A percentile compares a stretch with the other conserved stretches of the same genome.
These are phyloP conservation scores for Suillus subalutaceus DNA, from an alignment of 768 basidiomycete species.

Conservation along the genomic window DNA sequence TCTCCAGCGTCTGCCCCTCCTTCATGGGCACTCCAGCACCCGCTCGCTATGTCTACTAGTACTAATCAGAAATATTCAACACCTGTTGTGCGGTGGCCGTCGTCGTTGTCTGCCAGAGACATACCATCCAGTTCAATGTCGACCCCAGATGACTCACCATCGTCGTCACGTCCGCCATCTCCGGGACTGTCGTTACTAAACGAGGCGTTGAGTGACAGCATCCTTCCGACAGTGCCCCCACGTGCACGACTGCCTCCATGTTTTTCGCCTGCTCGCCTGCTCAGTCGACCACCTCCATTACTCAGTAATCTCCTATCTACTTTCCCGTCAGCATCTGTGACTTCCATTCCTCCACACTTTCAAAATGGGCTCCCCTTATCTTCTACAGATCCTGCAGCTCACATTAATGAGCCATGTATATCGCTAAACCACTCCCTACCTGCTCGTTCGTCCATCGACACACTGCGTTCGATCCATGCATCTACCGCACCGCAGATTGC, in stretches of 20 bases:
- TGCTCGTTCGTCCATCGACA: slow-evolving; percentile 55
- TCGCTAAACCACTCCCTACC: slow-evolving; percentile 40
- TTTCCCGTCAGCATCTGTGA: slow-evolving; percentile 63
- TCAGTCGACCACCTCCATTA: slow-evolving; percentile 51
- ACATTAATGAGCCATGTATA: slow-evolving; percentile 27
- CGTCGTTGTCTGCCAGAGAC: slow-evolving; percentile 3
- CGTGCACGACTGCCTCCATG: slow-evolving; percentile 44
- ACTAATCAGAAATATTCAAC: slow-evolving; percentile 5
- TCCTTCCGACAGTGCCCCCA: slow-evolving; percentile 45
- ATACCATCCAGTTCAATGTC: not conserved
- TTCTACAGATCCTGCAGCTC: slow-evolving; percentile 20
- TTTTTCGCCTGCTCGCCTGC: slow-evolving; percentile 34
- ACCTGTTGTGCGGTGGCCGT: slow-evolving; percentile 11
- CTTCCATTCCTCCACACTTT: slow-evolving; percentile 34
- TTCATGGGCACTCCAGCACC: slow-evolving; percentile 6
- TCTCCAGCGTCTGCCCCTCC: slow-evolving; percentile 4
- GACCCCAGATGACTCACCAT: slow-evolving; percentile 11
- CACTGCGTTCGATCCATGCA: slow-evolving; percentile 50
- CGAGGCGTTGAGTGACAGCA: slow-evolving; percentile 48
- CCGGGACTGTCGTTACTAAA: slow-evolving; percentile 43
- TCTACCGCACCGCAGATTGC: slow-evolving; percentile 30
- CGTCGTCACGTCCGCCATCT: slow-evolving; percentile 35
- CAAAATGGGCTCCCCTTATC: slow-evolving; percentile 9
- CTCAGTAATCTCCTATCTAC: slow-evolving; percentile 60
- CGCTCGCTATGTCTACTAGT: slow-evolving; percentile 4